These are phyloP conservation scores for cucumber (Cucumis sativus) DNA, from an alignment of 306 rosid genomes.

Conservation along the genomic window DNA sequence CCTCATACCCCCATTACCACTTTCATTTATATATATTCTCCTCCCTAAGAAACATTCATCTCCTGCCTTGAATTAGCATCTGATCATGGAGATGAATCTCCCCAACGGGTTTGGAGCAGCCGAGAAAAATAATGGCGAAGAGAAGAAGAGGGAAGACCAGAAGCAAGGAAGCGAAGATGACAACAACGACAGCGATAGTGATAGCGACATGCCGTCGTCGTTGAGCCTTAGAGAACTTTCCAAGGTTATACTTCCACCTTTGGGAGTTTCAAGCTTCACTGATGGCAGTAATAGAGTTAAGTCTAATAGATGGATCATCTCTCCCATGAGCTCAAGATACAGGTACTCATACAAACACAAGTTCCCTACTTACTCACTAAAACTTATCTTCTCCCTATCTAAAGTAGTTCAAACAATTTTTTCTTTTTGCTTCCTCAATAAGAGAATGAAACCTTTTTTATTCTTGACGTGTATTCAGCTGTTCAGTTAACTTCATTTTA, in stretches of 20 bases:
- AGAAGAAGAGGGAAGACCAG: background rate
- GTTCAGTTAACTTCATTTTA: too few species aligned
- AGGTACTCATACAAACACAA: constrained; percentile 26
- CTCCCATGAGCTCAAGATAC: constrained; percentile 79
- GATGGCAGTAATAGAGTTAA: constrained; percentile 22
- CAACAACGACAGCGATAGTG: constrained; percentile 11
- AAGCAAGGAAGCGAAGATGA: background rate
- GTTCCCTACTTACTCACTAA: background rate
- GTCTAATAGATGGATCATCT: constrained; percentile 41
- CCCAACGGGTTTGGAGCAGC: too few species aligned
- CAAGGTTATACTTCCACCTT: constrained; percentile 83
- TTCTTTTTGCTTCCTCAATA: too few species aligned
- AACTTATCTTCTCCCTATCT: background rate
- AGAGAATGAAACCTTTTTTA: too few species aligned
- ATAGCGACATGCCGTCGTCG: constrained; percentile 17
- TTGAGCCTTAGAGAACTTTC: constrained; percentile 46
- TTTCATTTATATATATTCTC: background rate
- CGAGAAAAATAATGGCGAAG: background rate
- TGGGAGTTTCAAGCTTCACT: constrained; percentile 53
- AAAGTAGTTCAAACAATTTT: background rate
- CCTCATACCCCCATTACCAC: background rate
- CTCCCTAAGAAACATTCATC: background rate
- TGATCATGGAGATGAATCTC: background rate
- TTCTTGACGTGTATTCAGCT: too few species aligned
- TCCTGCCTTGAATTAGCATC: background rate